These are phyloP conservation scores for Gymnopilus dilepis DNA, from an alignment of 768 basidiomycete genomes.

Conservation along the genomic window DNA sequence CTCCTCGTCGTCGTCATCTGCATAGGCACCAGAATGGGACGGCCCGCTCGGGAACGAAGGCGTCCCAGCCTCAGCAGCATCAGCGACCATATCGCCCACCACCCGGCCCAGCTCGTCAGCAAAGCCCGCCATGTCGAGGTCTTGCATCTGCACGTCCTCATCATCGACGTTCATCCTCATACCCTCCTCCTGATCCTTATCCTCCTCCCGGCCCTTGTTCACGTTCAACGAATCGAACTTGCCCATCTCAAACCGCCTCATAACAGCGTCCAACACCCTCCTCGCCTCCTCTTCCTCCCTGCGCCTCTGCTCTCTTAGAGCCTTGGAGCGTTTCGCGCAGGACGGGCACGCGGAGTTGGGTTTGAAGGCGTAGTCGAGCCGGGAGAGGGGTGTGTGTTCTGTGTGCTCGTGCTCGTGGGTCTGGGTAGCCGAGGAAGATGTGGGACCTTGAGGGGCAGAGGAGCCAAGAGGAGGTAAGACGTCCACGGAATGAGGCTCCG, in stretches of 20 bases:
- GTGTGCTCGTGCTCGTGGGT: not conserved
- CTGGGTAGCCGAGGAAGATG: not conserved
- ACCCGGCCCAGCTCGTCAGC: not conserved
- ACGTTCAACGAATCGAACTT: not conserved
- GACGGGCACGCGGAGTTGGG: constrained; percentile 1
- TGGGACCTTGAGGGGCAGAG: no score
- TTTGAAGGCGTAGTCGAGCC: not conserved
- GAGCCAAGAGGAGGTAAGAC: no score
- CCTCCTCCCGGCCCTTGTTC: not conserved
- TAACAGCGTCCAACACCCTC: constrained; percentile 18
- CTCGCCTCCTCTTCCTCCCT: constrained; percentile 18
- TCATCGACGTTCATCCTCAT: not conserved
- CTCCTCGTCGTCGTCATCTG: not conserved
- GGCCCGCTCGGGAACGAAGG: no score
- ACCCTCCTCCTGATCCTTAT: not conserved
- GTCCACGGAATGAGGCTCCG: no score
- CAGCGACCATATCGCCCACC: not conserved
- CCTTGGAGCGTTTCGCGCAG: not conserved
- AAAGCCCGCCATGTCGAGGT: not conserved
- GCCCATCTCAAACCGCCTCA: constrained; percentile 24
- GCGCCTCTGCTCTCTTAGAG: constrained; percentile 9
- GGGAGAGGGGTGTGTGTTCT: not conserved
- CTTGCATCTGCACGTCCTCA: not conserved
- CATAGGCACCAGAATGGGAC: not conserved
- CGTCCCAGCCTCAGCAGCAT: not conserved